Conservation (phyloP, 257 asterid genomes). For the Buddleja alternifolia region DNA sequence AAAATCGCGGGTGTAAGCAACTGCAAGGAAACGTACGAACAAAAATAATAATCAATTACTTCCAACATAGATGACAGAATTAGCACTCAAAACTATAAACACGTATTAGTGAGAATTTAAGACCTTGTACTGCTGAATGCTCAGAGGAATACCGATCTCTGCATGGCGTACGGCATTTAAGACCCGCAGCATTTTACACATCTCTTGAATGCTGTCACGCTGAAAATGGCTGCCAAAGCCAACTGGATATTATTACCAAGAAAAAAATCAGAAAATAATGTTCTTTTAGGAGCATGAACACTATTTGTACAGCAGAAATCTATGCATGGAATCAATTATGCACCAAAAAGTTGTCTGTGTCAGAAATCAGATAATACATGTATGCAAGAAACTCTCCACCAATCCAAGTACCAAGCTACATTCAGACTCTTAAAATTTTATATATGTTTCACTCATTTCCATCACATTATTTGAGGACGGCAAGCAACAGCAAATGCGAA, state of each 20-base stretch:
- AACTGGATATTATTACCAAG: conserved; percentile 84
- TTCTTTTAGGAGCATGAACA: conserved; percentile 37
- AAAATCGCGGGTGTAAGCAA: conserved; percentile 87
- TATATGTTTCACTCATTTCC: conserved; percentile 11
- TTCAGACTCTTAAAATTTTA: background rate
- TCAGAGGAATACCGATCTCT: conserved; percentile 85
- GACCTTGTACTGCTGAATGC: conserved; percentile 96
- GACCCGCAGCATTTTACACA: conserved; percentile 80
- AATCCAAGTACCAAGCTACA: conserved; percentile 19
- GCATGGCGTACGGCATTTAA: conserved; percentile 83
- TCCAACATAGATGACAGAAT: conserved; percentile 23
- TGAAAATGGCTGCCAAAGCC: conserved; percentile 94
- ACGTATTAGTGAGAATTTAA: conserved; percentile 22
- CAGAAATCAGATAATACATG: conserved; percentile 16
- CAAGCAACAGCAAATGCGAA: background rate
- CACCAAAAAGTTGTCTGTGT: conserved; percentile 21
- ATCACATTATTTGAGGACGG: background rate
- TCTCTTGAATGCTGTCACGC: conserved; percentile 86
- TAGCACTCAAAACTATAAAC: conserved; percentile 14
- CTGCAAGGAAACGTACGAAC: conserved; percentile 43
- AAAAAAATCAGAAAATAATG: conserved; percentile 61
- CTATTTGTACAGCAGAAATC: conserved; percentile 19
- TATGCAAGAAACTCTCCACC: conserved; percentile 21
- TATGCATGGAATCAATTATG: conserved; percentile 8
- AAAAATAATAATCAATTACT: conserved; percentile 19